Percentiles rank a stretch among this genome's conserved stretches.
Conservation (phyloP, 768 basidiomycete genomes). For the Leccinum subgranulosum region DNA sequence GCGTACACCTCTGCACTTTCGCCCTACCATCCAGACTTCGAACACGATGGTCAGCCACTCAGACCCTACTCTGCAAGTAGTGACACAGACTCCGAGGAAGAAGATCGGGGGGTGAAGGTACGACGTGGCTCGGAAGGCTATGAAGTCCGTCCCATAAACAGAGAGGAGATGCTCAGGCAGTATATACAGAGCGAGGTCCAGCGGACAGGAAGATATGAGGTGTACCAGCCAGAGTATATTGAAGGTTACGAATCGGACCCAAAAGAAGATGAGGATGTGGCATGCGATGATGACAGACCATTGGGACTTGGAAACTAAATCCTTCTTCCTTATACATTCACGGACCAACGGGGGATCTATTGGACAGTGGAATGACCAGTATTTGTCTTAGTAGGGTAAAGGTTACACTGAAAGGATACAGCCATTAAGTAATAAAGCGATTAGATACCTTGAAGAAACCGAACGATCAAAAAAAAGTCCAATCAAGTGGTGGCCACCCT, state of each 20-base stretch:
- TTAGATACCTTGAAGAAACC: slow-evolving; percentile 20
- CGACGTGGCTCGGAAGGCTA: slow-evolving; percentile 82
- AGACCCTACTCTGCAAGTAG: slow-evolving; percentile 17
- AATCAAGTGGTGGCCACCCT: slow-evolving; percentile 31
- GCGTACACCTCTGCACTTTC: slow-evolving; percentile 52
- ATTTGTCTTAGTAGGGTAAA: slow-evolving; percentile 24
- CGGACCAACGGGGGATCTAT: slow-evolving; percentile 3
- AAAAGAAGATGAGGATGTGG: neutral
- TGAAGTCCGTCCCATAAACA: slow-evolving; percentile 58
- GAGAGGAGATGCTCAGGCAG: slow-evolving; percentile 61
- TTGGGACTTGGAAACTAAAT: slow-evolving; percentile 19
- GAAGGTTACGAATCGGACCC: slow-evolving; percentile 32
- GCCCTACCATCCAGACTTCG: slow-evolving; percentile 76
- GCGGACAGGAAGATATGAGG: slow-evolving; percentile 59
- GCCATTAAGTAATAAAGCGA: slow-evolving; percentile 30
- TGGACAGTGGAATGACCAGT: slow-evolving; percentile 14
- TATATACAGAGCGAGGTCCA: slow-evolving; percentile 55
- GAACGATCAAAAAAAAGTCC: slow-evolving; percentile 5
- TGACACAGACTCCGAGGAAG: slow-evolving; percentile 31
- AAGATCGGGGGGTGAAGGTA: slow-evolving; percentile 37
- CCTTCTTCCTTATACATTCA: neutral
- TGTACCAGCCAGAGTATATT: slow-evolving; percentile 64
- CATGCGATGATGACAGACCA: slow-evolving; percentile 22
- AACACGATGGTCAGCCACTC: slow-evolving; percentile 28
- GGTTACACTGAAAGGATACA: slow-evolving; percentile 26